phyloP scores from a whole-genome alignment of 2,329 filamentous ascomycete genomes.

The Aureobasidium musti region DNA sequence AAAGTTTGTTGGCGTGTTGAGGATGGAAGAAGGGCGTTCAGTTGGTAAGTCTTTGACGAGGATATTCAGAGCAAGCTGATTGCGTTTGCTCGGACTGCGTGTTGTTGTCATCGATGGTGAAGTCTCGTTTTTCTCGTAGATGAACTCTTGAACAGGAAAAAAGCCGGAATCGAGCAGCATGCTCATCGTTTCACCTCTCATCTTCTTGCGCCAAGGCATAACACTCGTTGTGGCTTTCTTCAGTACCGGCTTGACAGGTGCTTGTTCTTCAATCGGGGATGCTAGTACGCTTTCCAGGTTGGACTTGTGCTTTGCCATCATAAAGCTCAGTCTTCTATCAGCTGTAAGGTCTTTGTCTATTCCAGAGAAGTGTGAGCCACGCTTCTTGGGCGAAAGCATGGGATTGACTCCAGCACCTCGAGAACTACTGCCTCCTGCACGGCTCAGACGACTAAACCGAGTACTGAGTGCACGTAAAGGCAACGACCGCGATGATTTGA shows the following conservation, averaged over 20 bases:
- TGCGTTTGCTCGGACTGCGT: conserved; percentile 1
- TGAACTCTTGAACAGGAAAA: conserved; percentile 32
- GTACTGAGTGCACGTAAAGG: conserved; percentile 8
- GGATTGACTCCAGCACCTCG: conserved; percentile 18
- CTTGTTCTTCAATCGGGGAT: conserved; percentile 2
- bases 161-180: conserved; percentile 40
- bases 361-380: conserved; percentile 4
- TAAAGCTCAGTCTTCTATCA: background rate
- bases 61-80: conserved; percentile 25
- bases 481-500: conserved; percentile 13
- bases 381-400: background rate
- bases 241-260: background rate
- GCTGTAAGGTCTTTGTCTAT: conserved; percentile 25
- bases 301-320: conserved; percentile 8
- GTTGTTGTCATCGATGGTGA: background rate
- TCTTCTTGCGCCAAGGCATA: conserved; percentile 25
- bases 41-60: conserved; percentile 21
- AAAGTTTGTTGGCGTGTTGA: conserved; percentile 21
- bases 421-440: conserved; percentile 14
- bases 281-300: conserved; percentile 7
- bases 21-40: conserved; percentile 15
- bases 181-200: conserved; percentile 36
- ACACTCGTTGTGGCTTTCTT: conserved; percentile 4
- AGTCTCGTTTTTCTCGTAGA: conserved; percentile 12
- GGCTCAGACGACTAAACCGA: background rate